Conservation (phyloP, 2,329 filamentous ascomycete genomes). For the Exophiala alcalophila region DNA sequence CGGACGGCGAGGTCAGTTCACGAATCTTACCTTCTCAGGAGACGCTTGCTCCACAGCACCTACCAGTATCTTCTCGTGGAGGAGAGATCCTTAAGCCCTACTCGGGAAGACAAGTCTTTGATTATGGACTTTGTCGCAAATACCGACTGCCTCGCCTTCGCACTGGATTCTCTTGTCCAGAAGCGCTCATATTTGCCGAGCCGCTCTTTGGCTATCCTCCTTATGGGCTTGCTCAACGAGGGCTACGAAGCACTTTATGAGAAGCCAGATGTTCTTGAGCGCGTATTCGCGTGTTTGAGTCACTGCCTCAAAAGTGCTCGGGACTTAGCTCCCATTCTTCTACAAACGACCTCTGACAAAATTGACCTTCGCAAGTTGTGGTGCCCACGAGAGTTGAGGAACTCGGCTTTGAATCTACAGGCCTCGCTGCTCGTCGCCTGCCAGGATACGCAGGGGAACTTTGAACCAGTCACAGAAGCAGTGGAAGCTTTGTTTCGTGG, state of each 20-base stretch:
- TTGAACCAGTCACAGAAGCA: neutral
- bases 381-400: conserved; percentile 15
- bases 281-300: conserved; percentile 12
- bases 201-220: conserved; percentile 3
- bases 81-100: neutral
- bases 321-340: neutral
- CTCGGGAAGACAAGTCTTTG: neutral
- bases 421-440: conserved; percentile 10
- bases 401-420: conserved; percentile 12
- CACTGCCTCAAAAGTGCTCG: conserved; percentile 4
- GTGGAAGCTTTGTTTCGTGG: conserved; percentile 12
- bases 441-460: neutral
- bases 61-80: conserved; percentile 13
- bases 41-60: conserved; percentile 8
- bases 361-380: conserved; percentile 7
- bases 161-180: conserved; percentile 6
- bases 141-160: conserved; percentile 9
- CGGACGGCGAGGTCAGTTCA: conserved; percentile 5
- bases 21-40: conserved; percentile 8
- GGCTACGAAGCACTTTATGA: neutral
- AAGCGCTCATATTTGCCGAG: conserved; percentile 1
- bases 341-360: neutral
- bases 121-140: conserved; percentile 3
- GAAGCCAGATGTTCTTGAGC: conserved; percentile 11
- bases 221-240: conserved; percentile 10